Conservation (phyloP, 1,139 yeast genomes). For the Protomyces arabidopsidicola region DNA sequence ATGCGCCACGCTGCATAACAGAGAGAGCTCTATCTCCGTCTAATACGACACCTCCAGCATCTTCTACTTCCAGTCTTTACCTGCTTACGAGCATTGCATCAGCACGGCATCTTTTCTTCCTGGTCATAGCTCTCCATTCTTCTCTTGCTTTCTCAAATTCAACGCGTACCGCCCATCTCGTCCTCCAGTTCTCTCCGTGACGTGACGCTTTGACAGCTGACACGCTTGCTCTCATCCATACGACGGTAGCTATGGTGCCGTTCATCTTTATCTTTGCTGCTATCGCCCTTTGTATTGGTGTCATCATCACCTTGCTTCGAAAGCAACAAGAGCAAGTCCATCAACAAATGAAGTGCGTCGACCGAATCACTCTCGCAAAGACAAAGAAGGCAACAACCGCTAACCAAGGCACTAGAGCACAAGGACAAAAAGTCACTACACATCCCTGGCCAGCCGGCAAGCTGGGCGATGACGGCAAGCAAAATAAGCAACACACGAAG, state of each 20-base stretch:
- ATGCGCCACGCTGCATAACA: too few relatives aligned
- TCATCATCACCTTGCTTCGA: conserved; percentile 11
- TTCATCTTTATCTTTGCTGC: conserved; percentile 19
- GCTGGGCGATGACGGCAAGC: not conserved
- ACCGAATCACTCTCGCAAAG: not conserved
- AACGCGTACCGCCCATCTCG: not conserved
- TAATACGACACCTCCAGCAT: too few relatives aligned
- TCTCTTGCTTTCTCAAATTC: not conserved
- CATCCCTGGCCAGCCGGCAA: conserved; percentile 21
- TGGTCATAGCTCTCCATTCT: not conserved
- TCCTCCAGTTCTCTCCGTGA: too few relatives aligned
- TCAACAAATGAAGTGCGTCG: conserved; percentile 4
- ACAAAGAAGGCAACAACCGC: not conserved
- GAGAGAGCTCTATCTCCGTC: too few relatives aligned
- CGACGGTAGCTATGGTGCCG: not conserved
- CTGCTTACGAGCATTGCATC: not conserved
- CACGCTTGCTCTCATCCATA: not conserved
- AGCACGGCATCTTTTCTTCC: not conserved
- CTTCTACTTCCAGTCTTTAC: too few relatives aligned
- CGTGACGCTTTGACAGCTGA: too few relatives aligned
- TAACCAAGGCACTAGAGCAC: not conserved
- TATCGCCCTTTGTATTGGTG: not conserved
- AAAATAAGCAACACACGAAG: not conserved
- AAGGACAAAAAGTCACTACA: conserved; percentile 11
- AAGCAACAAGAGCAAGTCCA: conserved; percentile 20